Evolutionary conservation across 805 yeast genomes (phyloP), one percentile per base, ranked within the genome.

Genomic region (Saturnispora besseyi): DNA sequence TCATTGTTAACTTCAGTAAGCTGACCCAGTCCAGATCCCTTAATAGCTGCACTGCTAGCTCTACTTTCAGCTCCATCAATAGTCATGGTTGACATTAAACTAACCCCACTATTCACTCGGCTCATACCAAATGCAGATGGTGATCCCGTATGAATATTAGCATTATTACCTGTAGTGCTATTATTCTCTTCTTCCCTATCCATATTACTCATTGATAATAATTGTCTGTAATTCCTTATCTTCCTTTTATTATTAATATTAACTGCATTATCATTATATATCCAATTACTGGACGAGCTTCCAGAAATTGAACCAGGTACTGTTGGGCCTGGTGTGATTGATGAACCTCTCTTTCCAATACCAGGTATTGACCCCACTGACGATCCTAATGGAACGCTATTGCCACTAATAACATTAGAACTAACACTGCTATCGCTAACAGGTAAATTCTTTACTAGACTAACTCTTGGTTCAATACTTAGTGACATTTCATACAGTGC

Each of bases 401-500:
- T 26, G 12, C 28, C 18, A 18, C 18, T 18, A 29, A 3, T 26
- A 6, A 8, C 21, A 30, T 15, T 30, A 15, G 45, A 32, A 26
- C 37, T 34, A 9, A 28, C 32, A 28, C 36, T 29, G 9, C 29
- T 22, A 2, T 29, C 15, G 33, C 37, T 24, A 10, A 12, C 15
- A 13, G 48, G 30, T 2, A 28, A 8, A 24, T 40, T 51, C 54
- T 48, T 62, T 51, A 62, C 45, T 56, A 62, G 47, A 53, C 65
- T 65, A 46, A 76, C 78, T 51, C 89, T 70, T 10, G 96, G 96
- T 65, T 90, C 98, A 54, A 85, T 68, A 41, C 73, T 70, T 58
- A 89, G 68, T 1, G 96, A 86, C 54, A 81, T 69, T 55, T 81
- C 82, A 62, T 90, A 90, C 64, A 87, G 84, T 46, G 79, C 84